These are phyloP conservation scores for Biancaea sappan DNA, from an alignment of 306 rosid species.

Conservation along the genomic window DNA sequence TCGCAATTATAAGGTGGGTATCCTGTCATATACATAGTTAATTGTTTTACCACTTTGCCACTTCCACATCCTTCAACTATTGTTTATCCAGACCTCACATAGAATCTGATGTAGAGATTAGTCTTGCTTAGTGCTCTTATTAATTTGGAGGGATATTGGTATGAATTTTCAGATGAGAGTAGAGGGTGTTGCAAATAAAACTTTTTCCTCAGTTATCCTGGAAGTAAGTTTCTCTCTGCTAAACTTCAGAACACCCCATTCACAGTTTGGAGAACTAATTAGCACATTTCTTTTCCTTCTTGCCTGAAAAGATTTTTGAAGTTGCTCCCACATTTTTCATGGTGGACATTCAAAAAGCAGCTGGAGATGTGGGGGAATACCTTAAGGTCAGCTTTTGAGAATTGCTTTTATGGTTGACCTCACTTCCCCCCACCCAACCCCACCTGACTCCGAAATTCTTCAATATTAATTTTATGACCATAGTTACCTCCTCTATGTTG, in stretches of 20 bases:
- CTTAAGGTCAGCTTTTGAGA: conserved; percentile 62
- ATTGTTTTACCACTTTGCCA: conserved; percentile 17
- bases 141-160: conserved; percentile 14
- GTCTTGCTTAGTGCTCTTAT: conserved; percentile 12
- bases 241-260: neutral
- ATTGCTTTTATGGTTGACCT: conserved; percentile 13
- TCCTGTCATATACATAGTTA: conserved; percentile 19
- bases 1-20: conserved; percentile 79
- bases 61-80: neutral
- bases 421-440: neutral
- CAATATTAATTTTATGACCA: neutral
- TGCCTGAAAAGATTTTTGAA: conserved; percentile 64
- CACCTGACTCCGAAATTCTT: neutral
- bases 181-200: conserved; percentile 68
- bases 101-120: neutral
- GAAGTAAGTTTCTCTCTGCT: conserved; percentile 59
- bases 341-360: conserved; percentile 90
- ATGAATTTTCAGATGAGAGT: conserved; percentile 83
- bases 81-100: conserved; percentile 3
- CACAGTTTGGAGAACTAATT: neutral
- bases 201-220: conserved; percentile 77
- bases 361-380: conserved; percentile 81
- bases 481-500: neutral
- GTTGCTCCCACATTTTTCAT: conserved; percentile 82
- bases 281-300: conserved; percentile 3